Conservation (phyloP, 1,284 basidiomycete species). For the Garcileccinum viscosum region DNA sequence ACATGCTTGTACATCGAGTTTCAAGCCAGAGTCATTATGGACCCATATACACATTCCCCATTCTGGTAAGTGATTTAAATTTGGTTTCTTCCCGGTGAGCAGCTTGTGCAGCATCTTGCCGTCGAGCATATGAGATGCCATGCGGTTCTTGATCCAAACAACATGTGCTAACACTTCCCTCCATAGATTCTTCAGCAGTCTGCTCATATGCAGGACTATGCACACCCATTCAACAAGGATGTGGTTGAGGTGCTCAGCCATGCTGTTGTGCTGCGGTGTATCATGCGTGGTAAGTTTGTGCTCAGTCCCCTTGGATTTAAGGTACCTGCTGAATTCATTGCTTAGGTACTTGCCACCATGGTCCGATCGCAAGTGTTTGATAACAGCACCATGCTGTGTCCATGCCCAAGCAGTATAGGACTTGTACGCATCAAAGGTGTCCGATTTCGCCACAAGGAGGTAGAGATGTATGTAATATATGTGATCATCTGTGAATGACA, state of each 20-base stretch:
- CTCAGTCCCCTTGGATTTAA: not conserved
- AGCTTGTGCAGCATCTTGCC: not conserved
- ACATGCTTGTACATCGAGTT: not conserved
- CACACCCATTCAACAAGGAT: not conserved
- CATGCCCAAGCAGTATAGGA: not conserved
- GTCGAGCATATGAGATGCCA: not conserved
- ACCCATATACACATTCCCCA: not conserved
- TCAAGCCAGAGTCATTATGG: not conserved
- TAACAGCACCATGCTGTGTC: not conserved
- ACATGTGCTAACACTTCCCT: too few relatives aligned
- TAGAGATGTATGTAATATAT: not conserved
- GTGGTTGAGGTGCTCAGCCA: not conserved
- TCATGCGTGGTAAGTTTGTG: not conserved
- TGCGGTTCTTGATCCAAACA: too few relatives aligned
- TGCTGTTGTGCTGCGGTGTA: not conserved
- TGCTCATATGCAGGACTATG: too few relatives aligned
- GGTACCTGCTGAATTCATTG: not conserved
- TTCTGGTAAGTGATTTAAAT: not conserved
- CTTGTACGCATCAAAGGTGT: not conserved
- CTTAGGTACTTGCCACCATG: too few relatives aligned
- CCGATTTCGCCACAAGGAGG: not conserved
- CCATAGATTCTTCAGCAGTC: too few relatives aligned
- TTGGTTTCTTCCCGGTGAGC: not conserved
- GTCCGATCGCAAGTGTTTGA: not conserved
- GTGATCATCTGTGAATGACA: too few relatives aligned